Percentiles rank a stretch among this genome's conserved stretches.
phyloP scores from a whole-genome alignment of 192 early-diverging fungal species.

The Backusella westeae region DNA sequence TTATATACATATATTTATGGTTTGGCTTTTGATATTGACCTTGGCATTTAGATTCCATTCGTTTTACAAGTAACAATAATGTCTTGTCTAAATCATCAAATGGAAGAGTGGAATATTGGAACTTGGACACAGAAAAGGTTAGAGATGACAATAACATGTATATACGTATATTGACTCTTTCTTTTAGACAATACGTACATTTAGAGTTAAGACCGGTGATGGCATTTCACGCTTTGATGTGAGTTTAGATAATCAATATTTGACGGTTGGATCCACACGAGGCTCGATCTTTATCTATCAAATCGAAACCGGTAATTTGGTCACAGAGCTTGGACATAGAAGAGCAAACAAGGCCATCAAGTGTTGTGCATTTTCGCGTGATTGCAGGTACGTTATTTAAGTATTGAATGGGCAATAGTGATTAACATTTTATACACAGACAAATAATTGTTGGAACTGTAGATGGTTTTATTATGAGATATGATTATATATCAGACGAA shows the following conservation, averaged over 20 bases:
- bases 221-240: slow-evolving; percentile 60
- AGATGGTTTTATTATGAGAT: slow-evolving; percentile 81
- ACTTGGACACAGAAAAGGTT: slow-evolving; percentile 48
- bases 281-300: slow-evolving; percentile 73
- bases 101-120: slow-evolving; percentile 78
- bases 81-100: slow-evolving; percentile 71
- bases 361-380: slow-evolving; percentile 75
- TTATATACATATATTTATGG: slow-evolving; percentile 35
- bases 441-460: slow-evolving; percentile 73
- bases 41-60: slow-evolving; percentile 61
- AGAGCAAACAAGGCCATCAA: slow-evolving; percentile 76
- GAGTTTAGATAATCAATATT: slow-evolving; percentile 67
- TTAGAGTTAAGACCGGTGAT: slow-evolving; percentile 35
- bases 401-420: background rate
- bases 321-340: slow-evolving; percentile 69
- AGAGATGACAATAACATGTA: background rate
- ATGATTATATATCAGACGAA: slow-evolving; percentile 76
- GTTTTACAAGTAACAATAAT: slow-evolving; percentile 58
- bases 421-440: slow-evolving; percentile 20
- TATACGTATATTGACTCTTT: background rate
- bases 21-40: no score
- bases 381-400: slow-evolving; percentile 53
- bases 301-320: slow-evolving; percentile 60
- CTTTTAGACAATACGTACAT: slow-evolving; percentile 38
- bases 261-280: slow-evolving; percentile 72